Evolutionary conservation across 305 asterid genomes (phyloP), one percentile per base, ranked within the genome.

Genomic region (Solanum aculeatissimum): DNA sequence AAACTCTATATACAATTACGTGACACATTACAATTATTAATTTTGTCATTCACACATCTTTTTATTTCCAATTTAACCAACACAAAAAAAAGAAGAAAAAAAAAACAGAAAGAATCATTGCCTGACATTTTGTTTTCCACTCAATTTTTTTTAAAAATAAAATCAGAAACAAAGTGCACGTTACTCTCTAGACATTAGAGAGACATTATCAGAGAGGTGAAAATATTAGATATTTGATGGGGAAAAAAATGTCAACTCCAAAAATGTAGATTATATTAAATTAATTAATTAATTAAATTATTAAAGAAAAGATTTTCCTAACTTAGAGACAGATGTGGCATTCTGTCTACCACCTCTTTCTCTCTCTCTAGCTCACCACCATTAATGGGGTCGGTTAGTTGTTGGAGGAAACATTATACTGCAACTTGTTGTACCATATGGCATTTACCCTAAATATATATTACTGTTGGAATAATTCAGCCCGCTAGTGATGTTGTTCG

Each of bases 351-450:
- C 81, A 27, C 45, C 38, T 25, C 81, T 14, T 27, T 43, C 60
- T 47, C 42, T 68, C 23, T 23, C 81, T 27, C 55, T 40, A 15
- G 15, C 40, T 68, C 49, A 68, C 23, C 85, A 55, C 87, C 80
- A 86, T 88, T 87, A 85, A 88, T 90, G 83, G 90, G 88, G 90
- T 87, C 83, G 85, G 89, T 89, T 83, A 83, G 80, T 55, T 86
- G 92, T 89, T 90, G 92, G 91, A 86, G 86, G 92, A 86, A 89
- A 91, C 92, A 88, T 85, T 84, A 75, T 88, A 72, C 81, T 32
- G 84, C 77, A 79, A 86, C 51, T 60, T 42, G 29, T 43, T 79
- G 66, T 79, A 79, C 66, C 29, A 53, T 53, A n/a, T n/a, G n/a
- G 29, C 29, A 18, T 51, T 53, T 53, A 3, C 42, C 83, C 60